Percentiles rank a stretch among this genome's conserved stretches.
Conservation (phyloP, 805 yeast species). For the Wickerhamomyces canadensis region DNA sequence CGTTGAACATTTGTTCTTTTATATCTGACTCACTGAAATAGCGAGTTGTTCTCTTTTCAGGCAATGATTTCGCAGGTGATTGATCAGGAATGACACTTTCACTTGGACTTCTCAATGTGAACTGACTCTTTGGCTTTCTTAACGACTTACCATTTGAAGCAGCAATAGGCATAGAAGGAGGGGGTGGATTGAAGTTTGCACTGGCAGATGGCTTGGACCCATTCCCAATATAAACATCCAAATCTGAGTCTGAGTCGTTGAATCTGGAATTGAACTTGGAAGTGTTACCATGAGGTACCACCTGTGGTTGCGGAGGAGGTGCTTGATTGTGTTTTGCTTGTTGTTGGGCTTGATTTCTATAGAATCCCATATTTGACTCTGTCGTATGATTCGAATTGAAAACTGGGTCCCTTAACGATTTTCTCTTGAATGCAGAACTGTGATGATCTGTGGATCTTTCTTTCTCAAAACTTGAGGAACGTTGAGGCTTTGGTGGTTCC, state of each 20-base stretch:
- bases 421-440: conserved; percentile 33
- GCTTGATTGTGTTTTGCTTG: conserved; percentile 5
- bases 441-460: conserved; percentile 26
- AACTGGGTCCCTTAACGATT: conserved; percentile 30
- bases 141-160: conserved; percentile 4
- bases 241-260: conserved; percentile 60
- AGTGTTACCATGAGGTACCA: too few relatives aligned
- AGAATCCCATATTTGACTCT: conserved; percentile 22
- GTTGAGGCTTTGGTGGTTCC: conserved; percentile 24
- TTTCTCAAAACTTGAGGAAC: conserved; percentile 53
- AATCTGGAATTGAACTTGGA: conserved; percentile 56
- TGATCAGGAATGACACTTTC: conserved; percentile 8
- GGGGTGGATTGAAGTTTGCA: too few relatives aligned
- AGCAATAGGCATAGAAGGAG: too few relatives aligned
- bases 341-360: conserved; percentile 21
- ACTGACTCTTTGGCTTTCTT: conserved; percentile 21
- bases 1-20: conserved; percentile 8
- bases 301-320: conserved; percentile 11
- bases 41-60: conserved; percentile 21
- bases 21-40: conserved; percentile 25
- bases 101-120: conserved; percentile 25
- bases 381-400: conserved; percentile 12
- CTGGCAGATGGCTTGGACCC: not conserved
- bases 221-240: conserved; percentile 25
- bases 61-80: conserved; percentile 25